Evolutionary conservation across 1,284 basidiomycete species (phyloP).

Genomic region (Anthracocystis panici-leucophaei): DNA sequence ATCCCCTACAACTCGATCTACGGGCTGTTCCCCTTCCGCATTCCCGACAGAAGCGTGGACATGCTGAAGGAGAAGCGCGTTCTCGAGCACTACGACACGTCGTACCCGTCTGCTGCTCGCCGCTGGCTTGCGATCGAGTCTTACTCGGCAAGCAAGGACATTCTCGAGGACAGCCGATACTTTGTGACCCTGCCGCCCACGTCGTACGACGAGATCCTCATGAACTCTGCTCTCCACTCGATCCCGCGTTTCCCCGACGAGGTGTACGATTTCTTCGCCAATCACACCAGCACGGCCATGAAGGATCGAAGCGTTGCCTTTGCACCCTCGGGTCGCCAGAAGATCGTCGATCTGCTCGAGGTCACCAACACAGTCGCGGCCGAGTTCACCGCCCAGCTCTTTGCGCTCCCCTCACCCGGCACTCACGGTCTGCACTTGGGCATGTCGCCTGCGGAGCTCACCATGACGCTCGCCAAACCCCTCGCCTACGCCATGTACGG

Average conservation of each 20-base stretch:
- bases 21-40: slow-evolving; percentile 77
- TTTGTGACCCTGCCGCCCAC: slow-evolving; percentile 36
- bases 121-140: slow-evolving; percentile 44
- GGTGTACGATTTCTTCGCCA: slow-evolving; percentile 33
- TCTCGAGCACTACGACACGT: slow-evolving; percentile 72
- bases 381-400: slow-evolving; percentile 43
- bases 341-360: slow-evolving; percentile 46
- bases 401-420: slow-evolving; percentile 42
- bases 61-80: slow-evolving; percentile 77
- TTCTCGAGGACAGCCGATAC: slow-evolving; percentile 41
- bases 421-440: slow-evolving; percentile 38
- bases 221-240: slow-evolving; percentile 40
- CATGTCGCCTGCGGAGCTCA: slow-evolving; percentile 36
- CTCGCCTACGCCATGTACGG: slow-evolving; percentile 54
- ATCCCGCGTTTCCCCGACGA: slow-evolving; percentile 40
- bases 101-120: slow-evolving; percentile 24
- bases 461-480: slow-evolving; percentile 30
- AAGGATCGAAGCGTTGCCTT: slow-evolving; percentile 24
- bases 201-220: slow-evolving; percentile 41
- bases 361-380: slow-evolving; percentile 46
- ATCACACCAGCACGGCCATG: slow-evolving; percentile 26
- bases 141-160: slow-evolving; percentile 40
- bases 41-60: slow-evolving; percentile 71
- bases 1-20: slow-evolving; percentile 52
- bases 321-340: slow-evolving; percentile 20